Base-by-base conservation (phyloP, 1,284 basidiomycete species). In the Mycena sp. region DNA sequence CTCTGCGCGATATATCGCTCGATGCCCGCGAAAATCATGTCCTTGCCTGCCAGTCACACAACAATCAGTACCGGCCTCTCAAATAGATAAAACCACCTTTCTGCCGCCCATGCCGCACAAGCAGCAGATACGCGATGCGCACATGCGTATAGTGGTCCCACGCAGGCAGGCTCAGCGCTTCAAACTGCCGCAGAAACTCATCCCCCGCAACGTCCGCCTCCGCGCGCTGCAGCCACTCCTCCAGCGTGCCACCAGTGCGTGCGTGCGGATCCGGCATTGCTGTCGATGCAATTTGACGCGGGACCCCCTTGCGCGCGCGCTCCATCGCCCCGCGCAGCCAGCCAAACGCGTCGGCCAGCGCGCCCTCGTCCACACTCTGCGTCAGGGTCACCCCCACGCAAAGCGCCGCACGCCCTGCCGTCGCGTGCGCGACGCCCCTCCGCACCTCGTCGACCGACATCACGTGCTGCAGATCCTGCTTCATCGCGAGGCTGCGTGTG, bases 81-180 rank as follows among this genome's bases (percentile, higher is more conserved):
- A 40, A 57, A 23, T 19, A 16, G 40, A n/a, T 17, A 29, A 32
- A n/a, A 37, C 32, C 52, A 77, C 78, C 79, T 75, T 77, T 74
- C 67, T 78, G 74, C 12, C 79, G 74, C 14, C 79, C 80, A 61
- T 78, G 71, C 43, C 69, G 76, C 4, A 68, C 75, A 3, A 81
- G 69, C 45, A 79, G 58, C 23, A 77, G 63, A 62, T 76, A 81
- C 4, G 78, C 78, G 29, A 81, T 73, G 6, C 79, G 77, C 23
- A 81, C 77, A 50, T 81, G 79, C 14, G 77, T 80, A 65, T 80
- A 81, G 64, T 82, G 80, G 61, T 82, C 80, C 80, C 78, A 81
- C 6, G 75, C 63, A 1, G 80, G 77, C 14, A 81, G 70, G 11
- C 48, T 68, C 38, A 76, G 67, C 1, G 70, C 51, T 14, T 74